Evolutionary conservation across 768 basidiomycete species (phyloP).

Genomic region (Lentinula boryana): DNA sequence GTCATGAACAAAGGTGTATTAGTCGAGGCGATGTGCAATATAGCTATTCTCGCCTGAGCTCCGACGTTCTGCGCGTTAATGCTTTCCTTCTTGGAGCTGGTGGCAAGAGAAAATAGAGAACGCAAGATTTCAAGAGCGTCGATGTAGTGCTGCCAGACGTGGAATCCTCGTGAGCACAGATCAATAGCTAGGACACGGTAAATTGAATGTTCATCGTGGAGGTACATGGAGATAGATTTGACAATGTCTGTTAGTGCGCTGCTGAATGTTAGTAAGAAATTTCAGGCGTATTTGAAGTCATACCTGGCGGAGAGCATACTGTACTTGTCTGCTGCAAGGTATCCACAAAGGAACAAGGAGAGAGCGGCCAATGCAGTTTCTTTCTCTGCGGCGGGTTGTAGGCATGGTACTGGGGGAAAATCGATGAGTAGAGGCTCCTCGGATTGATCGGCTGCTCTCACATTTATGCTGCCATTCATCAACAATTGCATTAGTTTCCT

Average conservation of each 20-base stretch:
- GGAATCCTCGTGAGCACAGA: slow-evolving; percentile 85
- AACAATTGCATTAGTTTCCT: slow-evolving; percentile 51
- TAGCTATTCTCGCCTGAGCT: slow-evolving; percentile 75
- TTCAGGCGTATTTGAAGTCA: slow-evolving; percentile 6
- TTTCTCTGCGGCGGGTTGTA: slow-evolving; percentile 55
- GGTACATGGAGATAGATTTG: slow-evolving; percentile 71
- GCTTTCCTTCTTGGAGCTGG: slow-evolving; percentile 62
- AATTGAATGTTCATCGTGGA: slow-evolving; percentile 65
- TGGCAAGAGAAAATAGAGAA: slow-evolving; percentile 75
- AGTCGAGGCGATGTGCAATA: slow-evolving; percentile 75
- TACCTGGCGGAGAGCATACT: slow-evolving; percentile 70
- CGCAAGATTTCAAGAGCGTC: slow-evolving; percentile 88
- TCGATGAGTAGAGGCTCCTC: neutral
- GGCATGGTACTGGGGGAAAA: slow-evolving; percentile 45
- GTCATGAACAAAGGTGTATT: slow-evolving; percentile 93
- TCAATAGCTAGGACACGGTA: slow-evolving; percentile 79
- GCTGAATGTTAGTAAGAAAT: neutral
- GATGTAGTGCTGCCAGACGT: slow-evolving; percentile 91
- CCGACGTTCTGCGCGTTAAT: slow-evolving; percentile 64
- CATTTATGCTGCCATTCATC: slow-evolving; percentile 62
- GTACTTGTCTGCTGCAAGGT: slow-evolving; percentile 77
- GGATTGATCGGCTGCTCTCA: slow-evolving; percentile 24
- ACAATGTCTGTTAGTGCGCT: slow-evolving; percentile 83
- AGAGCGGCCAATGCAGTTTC: slow-evolving; percentile 56
- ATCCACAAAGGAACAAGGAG: slow-evolving; percentile 78